Evolutionary conservation across 2,329 filamentous ascomycete genomes (phyloP).

Genomic region (Aspergillus quadricinctus): DNA sequence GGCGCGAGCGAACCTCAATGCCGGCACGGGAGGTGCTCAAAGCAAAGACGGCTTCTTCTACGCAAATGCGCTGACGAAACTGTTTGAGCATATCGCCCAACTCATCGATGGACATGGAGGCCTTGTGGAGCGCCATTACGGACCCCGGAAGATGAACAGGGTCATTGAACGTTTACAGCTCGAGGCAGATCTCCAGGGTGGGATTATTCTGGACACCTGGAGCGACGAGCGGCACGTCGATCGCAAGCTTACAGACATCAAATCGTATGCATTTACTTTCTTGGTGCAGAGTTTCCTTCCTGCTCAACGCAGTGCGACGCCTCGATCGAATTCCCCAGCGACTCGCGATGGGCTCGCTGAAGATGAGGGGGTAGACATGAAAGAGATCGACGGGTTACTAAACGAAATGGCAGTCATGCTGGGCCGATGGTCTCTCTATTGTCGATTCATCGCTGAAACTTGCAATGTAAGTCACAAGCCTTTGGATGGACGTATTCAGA

Average conservation of each 20-base stretch:
- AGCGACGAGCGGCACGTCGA: conserved; percentile 81
- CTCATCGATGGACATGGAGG: conserved; percentile 90
- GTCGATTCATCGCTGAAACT: conserved; percentile 81
- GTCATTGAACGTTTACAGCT: conserved; percentile 90
- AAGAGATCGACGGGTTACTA: conserved; percentile 82
- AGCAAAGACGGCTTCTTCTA: conserved; percentile 83
- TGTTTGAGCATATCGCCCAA: conserved; percentile 97
- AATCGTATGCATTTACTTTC: conserved; percentile 96
- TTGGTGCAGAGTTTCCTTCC: conserved; percentile 90
- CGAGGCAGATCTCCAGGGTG: conserved; percentile 93
- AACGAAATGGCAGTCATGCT: conserved; percentile 91
- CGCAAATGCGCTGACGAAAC: conserved; percentile 78
- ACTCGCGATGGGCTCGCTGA: conserved; percentile 60
- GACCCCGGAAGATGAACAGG: conserved; percentile 83
- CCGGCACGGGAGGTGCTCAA: conserved; percentile 56
- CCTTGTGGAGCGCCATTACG: conserved; percentile 91
- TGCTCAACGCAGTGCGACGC: conserved; percentile 61
- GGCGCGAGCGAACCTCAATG: conserved; percentile 75
- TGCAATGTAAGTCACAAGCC: conserved; percentile 59
- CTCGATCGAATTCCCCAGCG: conserved; percentile 73
- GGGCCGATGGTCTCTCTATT: conserved; percentile 87
- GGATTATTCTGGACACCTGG: conserved; percentile 94
- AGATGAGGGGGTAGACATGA: conserved; percentile 94
- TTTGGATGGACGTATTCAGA: conserved; percentile 2
- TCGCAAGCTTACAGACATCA: conserved; percentile 86